These are phyloP conservation scores for Sicyos baderoa DNA, from an alignment of 306 rosid genomes.

Conservation along the genomic window DNA sequence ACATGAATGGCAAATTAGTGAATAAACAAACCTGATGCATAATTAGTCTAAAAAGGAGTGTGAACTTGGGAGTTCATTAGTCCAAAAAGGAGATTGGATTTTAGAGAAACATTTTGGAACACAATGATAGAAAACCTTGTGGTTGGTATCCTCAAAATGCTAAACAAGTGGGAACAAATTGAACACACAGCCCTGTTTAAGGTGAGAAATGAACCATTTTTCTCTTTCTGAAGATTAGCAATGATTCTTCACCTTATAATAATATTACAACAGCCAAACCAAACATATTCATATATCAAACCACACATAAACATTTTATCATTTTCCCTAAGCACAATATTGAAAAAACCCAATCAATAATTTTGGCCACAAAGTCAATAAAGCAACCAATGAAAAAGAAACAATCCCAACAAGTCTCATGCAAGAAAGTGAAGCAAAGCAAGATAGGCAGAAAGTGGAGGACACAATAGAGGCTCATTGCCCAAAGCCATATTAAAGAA, in stretches of 20 bases:
- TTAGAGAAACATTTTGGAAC: background rate
- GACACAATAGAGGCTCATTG: constrained; percentile 16
- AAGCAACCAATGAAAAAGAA: background rate
- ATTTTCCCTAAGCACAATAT: background rate
- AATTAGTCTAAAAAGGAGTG: background rate
- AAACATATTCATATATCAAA: background rate
- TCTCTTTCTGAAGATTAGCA: background rate
- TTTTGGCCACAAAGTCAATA: constrained; percentile 3
- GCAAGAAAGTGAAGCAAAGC: constrained; percentile 3
- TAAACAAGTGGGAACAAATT: constrained; percentile 8
- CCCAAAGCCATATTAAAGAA: constrained; percentile 6
- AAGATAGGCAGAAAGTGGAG: constrained; percentile 1
- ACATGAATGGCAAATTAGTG: too few relatives aligned
- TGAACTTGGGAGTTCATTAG: background rate
- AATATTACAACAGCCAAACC: constrained; percentile 6
- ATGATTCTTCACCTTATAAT: constrained; percentile 7
- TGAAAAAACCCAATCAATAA: background rate
- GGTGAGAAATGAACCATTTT: background rate
- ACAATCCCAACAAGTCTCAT: constrained; percentile 9
- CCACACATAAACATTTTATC: background rate
- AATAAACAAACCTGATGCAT: background rate
- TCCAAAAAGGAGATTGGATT: background rate
- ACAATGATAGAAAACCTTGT: background rate
- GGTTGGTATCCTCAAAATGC: constrained; percentile 10
- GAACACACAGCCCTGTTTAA: background rate